Base-by-base conservation (phyloP, 2,329 filamentous ascomycete species). In the Fusarium anthophilum region DNA sequence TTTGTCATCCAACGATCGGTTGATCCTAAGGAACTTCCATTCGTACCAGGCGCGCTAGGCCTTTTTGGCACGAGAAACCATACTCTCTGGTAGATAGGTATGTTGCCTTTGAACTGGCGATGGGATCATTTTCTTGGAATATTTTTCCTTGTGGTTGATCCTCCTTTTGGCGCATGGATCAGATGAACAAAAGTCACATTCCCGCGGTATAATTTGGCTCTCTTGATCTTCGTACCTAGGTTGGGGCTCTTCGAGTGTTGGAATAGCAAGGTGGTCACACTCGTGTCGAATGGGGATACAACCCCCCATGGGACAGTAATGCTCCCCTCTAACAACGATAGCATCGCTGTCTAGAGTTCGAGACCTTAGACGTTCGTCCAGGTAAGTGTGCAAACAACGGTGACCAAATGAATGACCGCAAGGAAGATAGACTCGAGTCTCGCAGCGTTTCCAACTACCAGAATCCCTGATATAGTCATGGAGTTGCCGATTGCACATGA, bases 331-430 rank as follows among this genome's bases (percentile, higher is more conserved):
- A 53, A 26, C 32, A 38, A 53, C 15, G 32, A 53, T 37, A 38
- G 22, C 61, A 41, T 35, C 38, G 32, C 28, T 57, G 14, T 15
- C n/a, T 17, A 41, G 20, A 28, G n/a, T 60, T 22, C 37, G 44
- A 41, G 20, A 38, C 14, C 11, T 22, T 50, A 15, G 10, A n/a
- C 35, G 26, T 28, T n/a, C 7, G 10, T 4, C 12, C 18, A 53
- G 50, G 30, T 53, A 37, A 38, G 8, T 17, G 32, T 53, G n/a
- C 50, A 43, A 63, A 56, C n/a, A 79, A 81, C 8, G 47, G 13
- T 28, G 75, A 14, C 78, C 78, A 54, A 79, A 78, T 20, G 22
- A 24, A 55, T 81, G 79, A 18, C 79, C 78, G 48, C 79, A 81
- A 11, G 76, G 76, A 22, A 81, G 72, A 50, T 73, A 79, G 5